Base-by-base conservation (phyloP, 257 asterid genomes). In the Avicennia marina region DNA sequence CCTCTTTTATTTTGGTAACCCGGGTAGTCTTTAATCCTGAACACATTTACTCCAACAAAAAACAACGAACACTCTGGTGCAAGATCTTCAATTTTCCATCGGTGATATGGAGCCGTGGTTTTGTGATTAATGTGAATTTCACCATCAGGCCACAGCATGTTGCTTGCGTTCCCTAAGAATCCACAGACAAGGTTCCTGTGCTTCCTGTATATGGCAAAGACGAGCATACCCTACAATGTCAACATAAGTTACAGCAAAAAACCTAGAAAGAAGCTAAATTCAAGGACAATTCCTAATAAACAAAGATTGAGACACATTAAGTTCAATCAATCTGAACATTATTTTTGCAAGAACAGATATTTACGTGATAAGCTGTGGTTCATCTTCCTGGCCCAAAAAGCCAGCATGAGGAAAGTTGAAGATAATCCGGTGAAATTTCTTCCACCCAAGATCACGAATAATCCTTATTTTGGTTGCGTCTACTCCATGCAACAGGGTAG, bases 401-500 rank as follows among this genome's bases (percentile, higher is more conserved):
- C 95, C 94, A 36, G 87, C 94, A 67, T 86, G 95, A 20, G 95
- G 95, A 20, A 86, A 86, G 70, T 86, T 86, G 32, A 47, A 86
- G 29, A 86, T 65, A 36, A 86, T 86, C 20, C 86, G 66, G 46
- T 81, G 72, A 39, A 86, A 86, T 36, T 73, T 83, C 50, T 42
- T 41, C 61, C 45, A 21, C 12, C 8, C 39, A 15, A 83, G 75
- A 44, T 36, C 42, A 17, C 72, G 40, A 65, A 29, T 55, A 51
- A 0, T 40, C 67, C 18, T 53, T 69, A 86, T 79, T 47, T 50
- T 27, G 46, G 79, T 77, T 4, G 94, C 94, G 69, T 86, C 78
- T 55, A 86, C 84, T 38, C 72, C 75, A 33, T 78, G 76, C 38
- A 78, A 52, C 64, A 81, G 39, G 8, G 66, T 24, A 2, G 81